Percentiles rank a stretch among this genome's conserved stretches.
Conservation (phyloP, 2,329 filamentous ascomycete genomes). For the Penicillium sp. region DNA sequence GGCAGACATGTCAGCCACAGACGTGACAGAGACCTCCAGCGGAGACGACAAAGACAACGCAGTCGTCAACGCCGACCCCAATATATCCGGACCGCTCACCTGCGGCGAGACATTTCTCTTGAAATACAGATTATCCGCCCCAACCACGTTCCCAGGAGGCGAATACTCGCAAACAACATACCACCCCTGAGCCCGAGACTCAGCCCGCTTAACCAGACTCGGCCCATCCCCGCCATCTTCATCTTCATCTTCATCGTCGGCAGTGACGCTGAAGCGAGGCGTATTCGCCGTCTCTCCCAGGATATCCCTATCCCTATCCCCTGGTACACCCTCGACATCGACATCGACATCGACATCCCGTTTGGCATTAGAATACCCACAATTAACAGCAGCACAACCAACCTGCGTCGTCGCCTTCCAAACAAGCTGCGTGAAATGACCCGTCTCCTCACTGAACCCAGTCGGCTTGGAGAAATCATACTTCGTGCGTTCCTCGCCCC, state of each 20-base stretch:
- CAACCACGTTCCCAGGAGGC: constrained; percentile 60
- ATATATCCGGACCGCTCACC: constrained; percentile 7
- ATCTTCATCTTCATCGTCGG: neutral
- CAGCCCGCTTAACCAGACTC: neutral
- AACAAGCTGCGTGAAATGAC: constrained; percentile 70
- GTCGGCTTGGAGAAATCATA: constrained; percentile 58
- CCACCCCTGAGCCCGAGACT: constrained; percentile 49
- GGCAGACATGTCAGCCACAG: constrained; percentile 18
- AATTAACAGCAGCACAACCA: constrained; percentile 52
- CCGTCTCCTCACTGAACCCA: constrained; percentile 58
- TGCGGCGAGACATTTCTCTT: constrained; percentile 29
- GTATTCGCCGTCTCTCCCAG: constrained; percentile 28
- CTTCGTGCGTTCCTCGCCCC: constrained; percentile 57
- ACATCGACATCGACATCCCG: too few relatives aligned
- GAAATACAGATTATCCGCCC: constrained; percentile 29
- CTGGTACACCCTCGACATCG: neutral
- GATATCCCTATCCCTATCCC: too few relatives aligned
- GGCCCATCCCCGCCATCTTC: neutral
- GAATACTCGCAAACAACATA: constrained; percentile 69
- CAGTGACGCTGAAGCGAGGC: neutral
- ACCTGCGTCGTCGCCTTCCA: constrained; percentile 62
- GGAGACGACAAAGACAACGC: constrained; percentile 6
- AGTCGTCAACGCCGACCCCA: constrained; percentile 17
- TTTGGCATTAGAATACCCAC: constrained; percentile 33
- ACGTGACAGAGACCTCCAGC: neutral